phyloP scores from a whole-genome alignment of 2,329 filamentous ascomycete species.

The Neofusicoccum laricinum region DNA sequence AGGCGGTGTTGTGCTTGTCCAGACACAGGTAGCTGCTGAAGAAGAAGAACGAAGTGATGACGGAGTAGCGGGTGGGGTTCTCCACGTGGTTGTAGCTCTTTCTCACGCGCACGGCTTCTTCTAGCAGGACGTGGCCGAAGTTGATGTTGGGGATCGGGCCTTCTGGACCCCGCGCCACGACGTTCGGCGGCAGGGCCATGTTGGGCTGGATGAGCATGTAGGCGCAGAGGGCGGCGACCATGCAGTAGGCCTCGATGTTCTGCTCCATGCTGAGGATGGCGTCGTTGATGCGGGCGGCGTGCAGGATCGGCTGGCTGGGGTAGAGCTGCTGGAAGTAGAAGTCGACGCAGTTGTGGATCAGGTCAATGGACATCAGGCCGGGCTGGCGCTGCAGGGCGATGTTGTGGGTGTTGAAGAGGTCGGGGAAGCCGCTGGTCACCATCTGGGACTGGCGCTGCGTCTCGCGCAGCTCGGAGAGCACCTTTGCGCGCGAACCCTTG shows the following conservation, averaged over 20 bases:
- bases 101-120: conserved; percentile 57
- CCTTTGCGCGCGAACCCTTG: conserved; percentile 60
- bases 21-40: conserved; percentile 61
- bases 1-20: conserved; percentile 60
- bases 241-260: conserved; percentile 56
- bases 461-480: conserved; percentile 61
- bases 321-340: conserved; percentile 63
- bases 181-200: conserved; percentile 40
- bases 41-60: conserved; percentile 63
- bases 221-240: conserved; percentile 51
- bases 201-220: conserved; percentile 49
- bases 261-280: conserved; percentile 51
- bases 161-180: conserved; percentile 47
- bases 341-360: conserved; percentile 55
- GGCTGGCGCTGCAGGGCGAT: conserved; percentile 44
- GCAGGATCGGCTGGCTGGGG: conserved; percentile 61
- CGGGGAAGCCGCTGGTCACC: conserved; percentile 38
- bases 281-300: conserved; percentile 51
- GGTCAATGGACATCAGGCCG: conserved; percentile 48
- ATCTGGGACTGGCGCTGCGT: conserved; percentile 47
- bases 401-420: conserved; percentile 40
- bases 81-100: conserved; percentile 59
- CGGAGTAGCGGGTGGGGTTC: conserved; percentile 52
- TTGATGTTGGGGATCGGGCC: conserved; percentile 30
- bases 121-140: conserved; percentile 55